phyloP scores from a whole-genome alignment of 306 rosid genomes.

The Mimosa bimucronata region DNA sequence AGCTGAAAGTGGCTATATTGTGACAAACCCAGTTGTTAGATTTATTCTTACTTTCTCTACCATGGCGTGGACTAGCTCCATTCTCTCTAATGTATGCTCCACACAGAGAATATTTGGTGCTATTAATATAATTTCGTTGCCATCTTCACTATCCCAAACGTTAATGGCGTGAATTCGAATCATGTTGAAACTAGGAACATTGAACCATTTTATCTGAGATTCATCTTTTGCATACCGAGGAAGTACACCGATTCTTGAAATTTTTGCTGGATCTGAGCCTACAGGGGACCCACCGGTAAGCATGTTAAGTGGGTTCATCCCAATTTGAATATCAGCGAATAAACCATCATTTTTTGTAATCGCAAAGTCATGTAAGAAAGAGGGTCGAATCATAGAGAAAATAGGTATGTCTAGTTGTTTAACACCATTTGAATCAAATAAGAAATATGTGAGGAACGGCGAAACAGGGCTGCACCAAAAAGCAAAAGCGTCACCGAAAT shows the following conservation, averaged over 20 bases:
- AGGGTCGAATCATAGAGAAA: slow-evolving; percentile 69
- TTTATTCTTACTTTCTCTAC: slow-evolving; percentile 76
- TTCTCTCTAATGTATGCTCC: slow-evolving; percentile 78
- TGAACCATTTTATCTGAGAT: slow-evolving; percentile 72
- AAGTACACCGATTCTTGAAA: slow-evolving; percentile 64
- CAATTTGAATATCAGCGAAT: slow-evolving; percentile 75
- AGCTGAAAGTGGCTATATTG: slow-evolving; percentile 66
- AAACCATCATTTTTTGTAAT: slow-evolving; percentile 71
- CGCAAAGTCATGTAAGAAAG: slow-evolving; percentile 84
- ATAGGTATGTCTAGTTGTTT: slow-evolving; percentile 73
- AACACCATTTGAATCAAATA: slow-evolving; percentile 50
- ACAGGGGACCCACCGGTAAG: slow-evolving; percentile 69
- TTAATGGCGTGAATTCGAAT: slow-evolving; percentile 82
- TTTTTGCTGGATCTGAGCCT: slow-evolving; percentile 59
- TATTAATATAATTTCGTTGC: slow-evolving; percentile 50
- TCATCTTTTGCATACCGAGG: slow-evolving; percentile 74
- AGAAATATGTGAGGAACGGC: slow-evolving; percentile 79
- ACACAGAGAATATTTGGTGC: slow-evolving; percentile 82
- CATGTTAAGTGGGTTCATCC: slow-evolving; percentile 76
- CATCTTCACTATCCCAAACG: slow-evolving; percentile 87
- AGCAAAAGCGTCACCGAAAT: slow-evolving; percentile 74
- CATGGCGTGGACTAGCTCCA: slow-evolving; percentile 67
- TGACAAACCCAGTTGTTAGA: slow-evolving; percentile 57
- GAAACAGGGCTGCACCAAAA: slow-evolving; percentile 77
- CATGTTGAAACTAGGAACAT: slow-evolving; percentile 79